Evolutionary conservation across 306 rosid genomes (phyloP).

Genomic region (Oemleria cerasiformis): DNA sequence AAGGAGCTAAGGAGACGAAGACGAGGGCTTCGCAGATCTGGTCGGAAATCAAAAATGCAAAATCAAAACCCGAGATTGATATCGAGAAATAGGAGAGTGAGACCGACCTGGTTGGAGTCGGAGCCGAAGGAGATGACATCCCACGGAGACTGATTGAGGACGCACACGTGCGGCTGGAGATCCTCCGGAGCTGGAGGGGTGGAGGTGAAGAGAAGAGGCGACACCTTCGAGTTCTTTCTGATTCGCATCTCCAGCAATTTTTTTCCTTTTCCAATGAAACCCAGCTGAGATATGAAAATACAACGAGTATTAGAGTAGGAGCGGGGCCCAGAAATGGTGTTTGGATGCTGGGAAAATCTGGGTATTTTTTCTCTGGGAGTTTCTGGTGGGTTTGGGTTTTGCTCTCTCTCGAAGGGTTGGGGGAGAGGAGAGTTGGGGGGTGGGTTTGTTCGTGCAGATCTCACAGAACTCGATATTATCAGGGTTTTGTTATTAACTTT

Average conservation of each 20-base stretch:
- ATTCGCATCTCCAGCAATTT: slow-evolving; percentile 56
- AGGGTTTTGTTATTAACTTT: slow-evolving; percentile 38
- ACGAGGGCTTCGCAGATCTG: slow-evolving; percentile 43
- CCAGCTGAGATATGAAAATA: not conserved
- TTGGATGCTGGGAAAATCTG: not conserved
- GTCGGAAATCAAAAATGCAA: slow-evolving; percentile 4
- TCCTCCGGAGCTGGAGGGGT: slow-evolving; percentile 37
- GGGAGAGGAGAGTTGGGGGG: slow-evolving; percentile 4
- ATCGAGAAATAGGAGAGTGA: not conserved
- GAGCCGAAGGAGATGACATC: slow-evolving; percentile 60
- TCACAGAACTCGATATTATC: slow-evolving; percentile 61
- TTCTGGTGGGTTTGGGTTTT: not conserved
- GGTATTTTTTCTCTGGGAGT: not conserved
- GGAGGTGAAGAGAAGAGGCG: slow-evolving; percentile 43
- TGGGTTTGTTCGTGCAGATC: slow-evolving; percentile 53
- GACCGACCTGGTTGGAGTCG: slow-evolving; percentile 50
- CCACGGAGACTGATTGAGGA: slow-evolving; percentile 87
- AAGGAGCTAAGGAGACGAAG: not conserved
- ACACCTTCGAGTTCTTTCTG: slow-evolving; percentile 70
- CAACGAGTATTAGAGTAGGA: not conserved
- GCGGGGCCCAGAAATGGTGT: not conserved
- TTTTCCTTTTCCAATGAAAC: not conserved
- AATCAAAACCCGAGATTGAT: not conserved
- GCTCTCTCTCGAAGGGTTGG: not conserved
- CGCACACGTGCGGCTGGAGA: slow-evolving; percentile 61